These are phyloP conservation scores for Tagetes erecta DNA, from an alignment of 129 eudicot species.

Conservation along the genomic window DNA sequence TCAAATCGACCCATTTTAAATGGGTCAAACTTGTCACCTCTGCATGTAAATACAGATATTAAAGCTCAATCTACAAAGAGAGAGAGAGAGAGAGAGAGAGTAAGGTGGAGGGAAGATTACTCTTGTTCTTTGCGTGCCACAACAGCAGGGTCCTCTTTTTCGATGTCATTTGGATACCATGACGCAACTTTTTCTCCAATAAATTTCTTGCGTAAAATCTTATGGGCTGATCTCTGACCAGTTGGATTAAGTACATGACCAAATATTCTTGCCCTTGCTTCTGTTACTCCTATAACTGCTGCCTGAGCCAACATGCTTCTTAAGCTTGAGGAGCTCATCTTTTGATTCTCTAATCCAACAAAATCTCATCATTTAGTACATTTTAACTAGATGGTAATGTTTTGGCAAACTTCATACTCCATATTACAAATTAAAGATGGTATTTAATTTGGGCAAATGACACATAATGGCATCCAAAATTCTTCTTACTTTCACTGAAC, in stretches of 20 bases:
- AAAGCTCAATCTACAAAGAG: neutral
- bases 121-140: constrained; percentile 64
- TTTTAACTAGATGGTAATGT: neutral
- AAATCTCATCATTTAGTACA: constrained; percentile 15
- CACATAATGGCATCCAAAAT: neutral
- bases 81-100: constrained; percentile 22
- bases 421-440: neutral
- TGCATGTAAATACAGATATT: constrained; percentile 6
- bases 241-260: constrained; percentile 92
- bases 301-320: constrained; percentile 56
- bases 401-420: constrained; percentile 7
- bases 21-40: neutral
- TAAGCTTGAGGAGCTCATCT: constrained; percentile 58
- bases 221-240: constrained; percentile 81
- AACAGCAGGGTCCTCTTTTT: constrained; percentile 66
- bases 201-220: constrained; percentile 80
- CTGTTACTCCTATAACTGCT: constrained; percentile 63
- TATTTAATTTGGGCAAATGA: neutral
- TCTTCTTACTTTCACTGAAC: neutral
- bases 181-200: constrained; percentile 79
- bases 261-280: constrained; percentile 81
- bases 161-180: constrained; percentile 84
- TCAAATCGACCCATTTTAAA: neutral
- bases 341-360: constrained; percentile 24
- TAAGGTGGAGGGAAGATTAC: constrained; percentile 39